phyloP scores from a whole-genome alignment of 768 basidiomycete species.

The Pulveroboletus sp. region DNA sequence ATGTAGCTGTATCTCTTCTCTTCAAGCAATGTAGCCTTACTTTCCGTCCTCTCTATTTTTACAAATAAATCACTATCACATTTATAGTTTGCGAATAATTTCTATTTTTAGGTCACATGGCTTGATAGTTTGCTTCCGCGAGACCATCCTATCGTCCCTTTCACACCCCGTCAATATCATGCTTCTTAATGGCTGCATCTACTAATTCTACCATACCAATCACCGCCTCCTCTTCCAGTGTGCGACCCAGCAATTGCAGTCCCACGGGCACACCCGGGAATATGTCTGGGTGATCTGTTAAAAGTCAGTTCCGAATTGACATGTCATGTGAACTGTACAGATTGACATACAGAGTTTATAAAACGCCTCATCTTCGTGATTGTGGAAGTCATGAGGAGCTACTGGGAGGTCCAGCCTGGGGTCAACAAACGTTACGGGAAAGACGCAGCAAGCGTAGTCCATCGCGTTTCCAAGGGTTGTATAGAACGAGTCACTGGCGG shows the following conservation, averaged over 20 bases:
- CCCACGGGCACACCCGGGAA: constrained; percentile 43
- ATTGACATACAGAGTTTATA: constrained; percentile 41
- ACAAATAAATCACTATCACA: too few relatives aligned
- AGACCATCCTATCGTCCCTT: background rate
- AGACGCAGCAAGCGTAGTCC: constrained; percentile 40
- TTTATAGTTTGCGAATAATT: background rate
- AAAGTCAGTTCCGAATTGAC: background rate
- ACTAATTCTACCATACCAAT: constrained; percentile 45
- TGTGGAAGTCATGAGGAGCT: constrained; percentile 37
- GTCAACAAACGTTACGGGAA: constrained; percentile 49
- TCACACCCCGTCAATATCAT: background rate
- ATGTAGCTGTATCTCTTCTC: background rate
- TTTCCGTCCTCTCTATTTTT: background rate
- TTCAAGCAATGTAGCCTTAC: constrained; percentile 1
- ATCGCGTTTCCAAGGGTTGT: constrained; percentile 44
- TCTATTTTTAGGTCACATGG: background rate
- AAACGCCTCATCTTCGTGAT: constrained; percentile 39
- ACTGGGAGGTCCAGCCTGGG: constrained; percentile 34
- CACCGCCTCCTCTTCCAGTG: constrained; percentile 50
- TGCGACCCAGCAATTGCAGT: constrained; percentile 45
- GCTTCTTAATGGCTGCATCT: constrained; percentile 32
- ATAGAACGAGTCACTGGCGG: constrained; percentile 37
- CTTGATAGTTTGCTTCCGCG: background rate
- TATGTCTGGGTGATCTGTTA: constrained; percentile 40
- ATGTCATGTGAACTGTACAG: background rate